phyloP scores from a whole-genome alignment of 257 asterid genomes.

The Catharanthus roseus region DNA sequence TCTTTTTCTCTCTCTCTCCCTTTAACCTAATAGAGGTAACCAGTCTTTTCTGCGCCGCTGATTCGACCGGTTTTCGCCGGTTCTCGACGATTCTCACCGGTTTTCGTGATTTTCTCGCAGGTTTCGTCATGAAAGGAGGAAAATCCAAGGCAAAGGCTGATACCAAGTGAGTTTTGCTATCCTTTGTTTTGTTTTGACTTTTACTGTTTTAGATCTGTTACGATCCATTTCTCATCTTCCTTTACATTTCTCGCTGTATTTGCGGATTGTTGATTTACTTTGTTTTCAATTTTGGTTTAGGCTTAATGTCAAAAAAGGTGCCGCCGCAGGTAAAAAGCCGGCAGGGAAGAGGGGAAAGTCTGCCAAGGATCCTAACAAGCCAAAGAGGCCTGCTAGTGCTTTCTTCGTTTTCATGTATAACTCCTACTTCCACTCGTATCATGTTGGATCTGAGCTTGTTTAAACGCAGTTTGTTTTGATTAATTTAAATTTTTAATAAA shows the following conservation, averaged over 20 bases:
- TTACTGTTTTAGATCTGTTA: constrained; percentile 4
- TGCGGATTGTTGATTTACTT: background rate
- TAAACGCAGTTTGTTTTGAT: too few species aligned
- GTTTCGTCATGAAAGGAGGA: constrained; percentile 62
- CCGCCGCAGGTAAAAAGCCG: constrained; percentile 39
- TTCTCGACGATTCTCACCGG: constrained; percentile 36
- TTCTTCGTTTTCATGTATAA: constrained; percentile 84
- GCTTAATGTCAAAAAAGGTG: constrained; percentile 61
- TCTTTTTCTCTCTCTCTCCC: constrained; percentile 27
- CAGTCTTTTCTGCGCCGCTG: constrained; percentile 24
- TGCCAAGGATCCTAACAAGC: constrained; percentile 86
- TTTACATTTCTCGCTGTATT: background rate
- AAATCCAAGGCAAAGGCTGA: constrained; percentile 66
- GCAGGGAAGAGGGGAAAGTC: constrained; percentile 63
- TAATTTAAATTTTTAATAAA: too few species aligned
- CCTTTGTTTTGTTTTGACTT: background rate
- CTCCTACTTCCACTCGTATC: too few species aligned
- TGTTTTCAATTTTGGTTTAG: constrained; percentile 8
- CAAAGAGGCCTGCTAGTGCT: constrained; percentile 93
- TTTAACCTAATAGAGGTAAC: constrained; percentile 23
- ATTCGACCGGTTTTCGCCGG: constrained; percentile 20
- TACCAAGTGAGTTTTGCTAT: constrained; percentile 39
- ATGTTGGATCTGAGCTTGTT: background rate
- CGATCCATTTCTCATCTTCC: background rate
- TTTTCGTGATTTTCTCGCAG: constrained; percentile 28